Base-by-base conservation (phyloP, 2,329 filamentous ascomycete species). In the Beauveria sp. region DNA sequence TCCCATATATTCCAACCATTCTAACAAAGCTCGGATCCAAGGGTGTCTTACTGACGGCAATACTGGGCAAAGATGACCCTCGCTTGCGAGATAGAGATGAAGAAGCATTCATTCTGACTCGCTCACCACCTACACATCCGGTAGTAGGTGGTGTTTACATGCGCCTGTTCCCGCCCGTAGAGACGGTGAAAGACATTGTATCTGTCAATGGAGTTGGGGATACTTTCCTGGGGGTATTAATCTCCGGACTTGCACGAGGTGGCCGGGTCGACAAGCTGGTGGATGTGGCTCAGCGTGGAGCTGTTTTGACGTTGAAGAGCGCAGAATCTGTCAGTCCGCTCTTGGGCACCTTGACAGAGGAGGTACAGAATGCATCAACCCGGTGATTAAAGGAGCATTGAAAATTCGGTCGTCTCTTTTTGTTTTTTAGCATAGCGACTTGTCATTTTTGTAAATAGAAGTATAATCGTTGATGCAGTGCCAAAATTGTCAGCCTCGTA, bases 171-270 rank as follows among this genome's bases (percentile, higher is more conserved):
- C 85, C 89, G 0, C 79, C 89, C 0, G 83, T 83, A 1, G 86
- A 89, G 70, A 75, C 78, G 18, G 80, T 96, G 0, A 75, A 82
- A 22, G 85, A 95, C 28, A 80, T 96, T 1, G 86, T 93, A 1
- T 96, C 91, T 52, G 93, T 98, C 10, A 98, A 98, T 71, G 95
- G 93, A 0, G 92, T 91, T 2, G 95, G 95, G 0, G 95, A 99
- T 74, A 97, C 95, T 0, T 93, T 98, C 72, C 79, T 96, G 9
- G 95, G 93, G 0, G 88, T 92, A 16, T 67, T 97, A 61, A 78
- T 96, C n/a, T 88, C 91, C 1, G 91, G 90, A 0, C 72, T 98
- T 66, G 86, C 86, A 0, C 83, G 80, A 68, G 81, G 81, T 0
- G 81, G 79, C 3, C 75, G 75, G 63, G 71, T 83, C 63, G 75